phyloP scores from a whole-genome alignment of 331 rosid species.

The Cydonia oblonga region DNA sequence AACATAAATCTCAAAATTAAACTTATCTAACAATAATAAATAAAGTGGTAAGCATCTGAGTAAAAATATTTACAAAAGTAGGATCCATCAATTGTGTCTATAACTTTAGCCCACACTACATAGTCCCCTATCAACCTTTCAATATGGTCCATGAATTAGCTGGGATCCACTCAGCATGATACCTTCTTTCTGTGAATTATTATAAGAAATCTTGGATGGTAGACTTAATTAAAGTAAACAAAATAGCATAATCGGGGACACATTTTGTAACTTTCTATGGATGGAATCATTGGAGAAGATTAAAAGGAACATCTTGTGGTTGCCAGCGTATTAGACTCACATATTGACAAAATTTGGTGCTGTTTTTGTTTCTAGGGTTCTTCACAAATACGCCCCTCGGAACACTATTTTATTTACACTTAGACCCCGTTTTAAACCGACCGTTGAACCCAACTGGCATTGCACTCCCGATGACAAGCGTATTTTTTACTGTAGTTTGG shows the following conservation, averaged over 20 bases:
- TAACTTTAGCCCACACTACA: not conserved
- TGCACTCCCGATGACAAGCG: no score
- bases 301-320: not conserved
- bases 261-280: conserved; percentile 12
- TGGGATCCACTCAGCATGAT: conserved; percentile 9
- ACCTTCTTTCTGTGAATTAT: not conserved
- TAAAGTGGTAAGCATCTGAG: no score
- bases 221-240: conserved; percentile 12
- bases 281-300: conserved; percentile 5
- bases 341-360: conserved; percentile 11
- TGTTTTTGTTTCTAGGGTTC: not conserved
- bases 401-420: no score
- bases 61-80: no score
- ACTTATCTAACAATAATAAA: no score
- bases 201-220: conserved; percentile 10
- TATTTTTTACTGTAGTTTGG: not conserved
- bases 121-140: not conserved
- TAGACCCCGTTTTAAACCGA: no score
- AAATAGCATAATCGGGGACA: conserved; percentile 6
- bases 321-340: conserved; percentile 15
- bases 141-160: conserved; percentile 13
- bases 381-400: not conserved
- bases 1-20: no score
- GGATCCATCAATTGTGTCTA: conserved; percentile 4
- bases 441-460: no score